Evolutionary conservation across 2,329 filamentous ascomycete genomes (phyloP).

Genomic region (Helicocarpus griseus): DNA sequence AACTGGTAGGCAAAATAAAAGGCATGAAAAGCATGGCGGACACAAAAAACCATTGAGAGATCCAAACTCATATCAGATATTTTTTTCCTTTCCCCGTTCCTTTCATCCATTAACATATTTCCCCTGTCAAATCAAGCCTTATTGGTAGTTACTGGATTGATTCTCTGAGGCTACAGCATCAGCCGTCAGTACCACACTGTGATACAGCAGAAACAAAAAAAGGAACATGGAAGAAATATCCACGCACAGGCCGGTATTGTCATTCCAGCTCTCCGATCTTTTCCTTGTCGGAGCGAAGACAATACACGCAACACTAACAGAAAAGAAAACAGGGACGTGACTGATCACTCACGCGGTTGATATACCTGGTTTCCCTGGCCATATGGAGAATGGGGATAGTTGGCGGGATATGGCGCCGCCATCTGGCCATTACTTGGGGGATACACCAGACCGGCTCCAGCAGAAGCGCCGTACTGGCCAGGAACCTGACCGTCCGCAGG

Average conservation of each 20-base stretch:
- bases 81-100: neutral
- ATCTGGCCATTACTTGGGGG: constrained; percentile 40
- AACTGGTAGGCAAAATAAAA: neutral
- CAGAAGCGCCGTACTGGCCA: constrained; percentile 54
- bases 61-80: neutral
- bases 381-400: constrained; percentile 43
- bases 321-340: constrained; percentile 14
- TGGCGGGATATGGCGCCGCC: constrained; percentile 27
- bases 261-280: neutral
- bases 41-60: too few species aligned
- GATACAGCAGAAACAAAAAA: constrained; percentile 14
- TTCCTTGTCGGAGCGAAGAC: neutral
- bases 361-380: constrained; percentile 41
- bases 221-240: neutral
- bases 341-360: constrained; percentile 36
- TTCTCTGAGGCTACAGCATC: constrained; percentile 20
- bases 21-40: too few species aligned
- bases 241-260: neutral
- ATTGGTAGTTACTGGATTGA: constrained; percentile 21
- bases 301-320: neutral
- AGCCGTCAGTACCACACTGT: constrained; percentile 20
- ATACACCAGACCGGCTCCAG: constrained; percentile 40
- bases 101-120: neutral
- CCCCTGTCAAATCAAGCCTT: constrained; percentile 7
- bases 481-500: constrained; percentile 45